Base-by-base conservation (phyloP, 2,329 filamentous ascomycete genomes). In the Fusarium sp. region DNA sequence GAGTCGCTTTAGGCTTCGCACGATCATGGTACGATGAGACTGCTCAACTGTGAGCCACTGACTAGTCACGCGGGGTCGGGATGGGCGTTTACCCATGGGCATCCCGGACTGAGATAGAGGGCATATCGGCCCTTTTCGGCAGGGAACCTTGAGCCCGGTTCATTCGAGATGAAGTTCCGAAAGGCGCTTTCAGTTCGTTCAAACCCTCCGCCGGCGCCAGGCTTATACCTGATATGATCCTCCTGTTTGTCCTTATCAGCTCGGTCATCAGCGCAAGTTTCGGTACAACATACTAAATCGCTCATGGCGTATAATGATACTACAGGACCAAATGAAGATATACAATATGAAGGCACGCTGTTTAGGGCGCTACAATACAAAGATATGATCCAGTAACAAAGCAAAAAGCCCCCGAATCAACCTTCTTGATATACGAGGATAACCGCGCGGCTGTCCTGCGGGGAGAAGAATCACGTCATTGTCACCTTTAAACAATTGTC, bases 11-110 rank as follows among this genome's bases (percentile, higher is more conserved):
- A 94, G 82, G 58, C 88, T 85, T 51, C 91, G 86, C 1, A 90
- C 88, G 67, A 94, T 92, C 67, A 93, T 81, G 1, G 90, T 90
- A 53, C 91, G 86, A 75, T 93, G 91, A 11, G 91, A 91, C 89
- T 80, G 5, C 1, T 20, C 13, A 6, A 11, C 3, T 20, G 18
- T 20, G 18, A 20, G 18, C 18, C 18, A 20, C 18, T 20, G 18
- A 20, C 18, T 20, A 20, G 18, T 20, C 18, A 20, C 18, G 18
- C 18, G 18, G 18, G 18, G 18, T 20, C 18, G 18, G 18, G 18
- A 20, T 20, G 18, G 18, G 18, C 18, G 18, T 20, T 20, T 20
- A 20, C 18, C 89, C 89, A 91, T 4, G 89, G 89, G 69, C 89
- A 91, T 6, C 84, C 84, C 5, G 83, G 83, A 40, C 87, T 86